Conservation (phyloP, 192 early-diverging fungal species). For the Backusella luteola region DNA sequence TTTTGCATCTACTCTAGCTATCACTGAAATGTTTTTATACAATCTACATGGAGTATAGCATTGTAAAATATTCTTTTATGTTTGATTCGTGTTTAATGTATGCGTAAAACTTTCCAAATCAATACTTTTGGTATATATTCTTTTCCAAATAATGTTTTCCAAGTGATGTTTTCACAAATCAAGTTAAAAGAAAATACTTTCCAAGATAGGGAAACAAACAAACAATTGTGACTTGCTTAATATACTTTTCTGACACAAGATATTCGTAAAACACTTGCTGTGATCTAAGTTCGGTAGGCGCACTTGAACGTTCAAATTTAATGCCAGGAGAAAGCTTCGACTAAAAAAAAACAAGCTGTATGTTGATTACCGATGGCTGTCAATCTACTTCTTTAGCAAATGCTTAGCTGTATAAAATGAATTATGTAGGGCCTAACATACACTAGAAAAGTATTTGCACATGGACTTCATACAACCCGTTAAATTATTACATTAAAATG, state of each 20-base stretch:
- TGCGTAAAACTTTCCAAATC: background rate
- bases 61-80: background rate
- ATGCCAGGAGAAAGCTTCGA: background rate
- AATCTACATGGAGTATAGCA: background rate
- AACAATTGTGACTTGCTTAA: background rate
- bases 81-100: background rate
- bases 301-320: background rate
- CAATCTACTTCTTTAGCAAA: no score
- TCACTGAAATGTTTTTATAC: background rate
- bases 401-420: no score
- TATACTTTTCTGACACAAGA: background rate
- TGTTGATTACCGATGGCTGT: no score
- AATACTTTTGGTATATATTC: background rate
- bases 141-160: background rate
- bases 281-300: background rate
- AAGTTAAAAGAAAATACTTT: background rate
- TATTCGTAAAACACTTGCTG: background rate
- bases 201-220: background rate
- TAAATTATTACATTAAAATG: no score
- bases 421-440: no score
- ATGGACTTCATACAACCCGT: no score
- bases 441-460: no score
- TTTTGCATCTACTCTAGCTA: background rate
- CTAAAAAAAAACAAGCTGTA: background rate
- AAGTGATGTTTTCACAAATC: background rate